Evolutionary conservation across 345 rosid genomes (phyloP), one percentile per base, ranked within the genome.

Genomic region (Arabis hirsuta): DNA sequence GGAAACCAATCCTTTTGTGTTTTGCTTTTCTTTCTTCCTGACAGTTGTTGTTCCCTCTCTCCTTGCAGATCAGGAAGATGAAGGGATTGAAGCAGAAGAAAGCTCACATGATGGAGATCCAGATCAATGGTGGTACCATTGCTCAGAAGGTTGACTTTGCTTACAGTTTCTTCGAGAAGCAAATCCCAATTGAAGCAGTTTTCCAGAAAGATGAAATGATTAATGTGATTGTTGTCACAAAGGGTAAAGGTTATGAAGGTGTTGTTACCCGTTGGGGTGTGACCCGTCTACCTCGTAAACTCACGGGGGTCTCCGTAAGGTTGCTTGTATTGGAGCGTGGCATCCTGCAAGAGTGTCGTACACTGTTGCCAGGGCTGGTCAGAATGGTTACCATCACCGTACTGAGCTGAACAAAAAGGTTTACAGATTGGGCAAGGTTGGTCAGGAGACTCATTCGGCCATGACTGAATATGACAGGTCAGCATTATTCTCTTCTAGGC

Each of bases 231-330:
- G 96, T 91, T 41, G 96, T 90, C 11, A 90, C 94, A 2, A 90
- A 88, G 85, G 96, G 96, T 78, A 90, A 90, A 46, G 96, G 96
- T 77, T 88, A 85, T 32, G 96, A 88, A 74, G 96, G 96, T 81
- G 96, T 90, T 71, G 94, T 90, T 8, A 88, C 97, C 20, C 95
- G 97, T 44, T 90, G 97, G 95, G 97, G 97, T 63, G 97, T 88
- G 41, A 90, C 97, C 9, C 90, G 95, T 20, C 90, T 90, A 47
- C 97, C 97, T 11, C 87, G 97, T 16, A 91, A 91, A 91, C 97
- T 48, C 97, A 91, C 74, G 80, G 97, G 27, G 97, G 97, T 82
- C 87, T 91, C 9, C 94, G 96, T 51, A 91, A 91, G 86, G 97
- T 91, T 31, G 97, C 97, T 65, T 91, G 97, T 84, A 91, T 91